These are phyloP conservation scores for Phialophora chinensis DNA, from an alignment of 2,329 filamentous ascomycete species.

Conservation along the genomic window DNA sequence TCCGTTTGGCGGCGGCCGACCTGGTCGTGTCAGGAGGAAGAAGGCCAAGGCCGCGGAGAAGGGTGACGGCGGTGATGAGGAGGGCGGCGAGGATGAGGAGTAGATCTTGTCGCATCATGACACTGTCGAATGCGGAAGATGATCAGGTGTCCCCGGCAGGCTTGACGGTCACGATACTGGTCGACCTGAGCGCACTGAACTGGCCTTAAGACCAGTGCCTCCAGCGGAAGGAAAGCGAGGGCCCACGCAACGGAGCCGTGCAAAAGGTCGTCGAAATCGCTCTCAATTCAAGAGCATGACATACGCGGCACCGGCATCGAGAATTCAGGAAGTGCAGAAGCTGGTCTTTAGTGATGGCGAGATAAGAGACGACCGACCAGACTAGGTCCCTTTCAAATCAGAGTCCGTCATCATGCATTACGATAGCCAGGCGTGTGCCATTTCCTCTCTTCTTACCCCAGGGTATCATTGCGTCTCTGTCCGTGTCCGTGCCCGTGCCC, in stretches of 20 bases:
- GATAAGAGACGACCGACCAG: neutral
- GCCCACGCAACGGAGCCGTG: neutral
- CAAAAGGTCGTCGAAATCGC: neutral
- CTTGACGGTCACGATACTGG: neutral
- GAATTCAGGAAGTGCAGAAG: neutral
- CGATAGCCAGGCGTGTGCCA: neutral
- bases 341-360: neutral
- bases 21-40: slow-evolving; percentile 98
- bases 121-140: neutral
- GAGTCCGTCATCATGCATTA: slow-evolving; percentile 1
- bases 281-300: neutral
- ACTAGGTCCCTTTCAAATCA: neutral
- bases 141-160: neutral
- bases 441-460: neutral
- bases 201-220: neutral
- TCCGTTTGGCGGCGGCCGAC: slow-evolving; percentile 95
- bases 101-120: slow-evolving; percentile 45
- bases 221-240: neutral
- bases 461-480: neutral
- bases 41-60: slow-evolving; percentile 93
- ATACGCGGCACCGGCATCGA: neutral
- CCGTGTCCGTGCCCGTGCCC: neutral
- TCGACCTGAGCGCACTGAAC: neutral
- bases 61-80: slow-evolving; percentile 45
- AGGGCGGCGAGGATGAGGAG: slow-evolving; percentile 64